A percentile compares a stretch with the other conserved stretches of the same genome.
phyloP scores from a whole-genome alignment of 192 early-diverging fungal genomes.

The Coemansia sp. region DNA sequence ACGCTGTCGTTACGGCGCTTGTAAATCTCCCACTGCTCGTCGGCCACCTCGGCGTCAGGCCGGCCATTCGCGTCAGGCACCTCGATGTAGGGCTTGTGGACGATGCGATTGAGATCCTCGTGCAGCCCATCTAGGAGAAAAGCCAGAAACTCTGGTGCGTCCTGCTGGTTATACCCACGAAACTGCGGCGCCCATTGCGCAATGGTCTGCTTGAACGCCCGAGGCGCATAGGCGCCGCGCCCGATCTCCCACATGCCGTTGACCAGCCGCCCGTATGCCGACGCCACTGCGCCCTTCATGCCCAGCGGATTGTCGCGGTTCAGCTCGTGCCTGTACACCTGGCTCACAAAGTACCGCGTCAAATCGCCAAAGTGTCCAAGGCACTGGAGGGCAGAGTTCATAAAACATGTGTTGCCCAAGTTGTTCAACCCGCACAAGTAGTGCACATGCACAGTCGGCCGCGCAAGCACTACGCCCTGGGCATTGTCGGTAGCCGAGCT shows the following conservation, averaged over 20 bases:
- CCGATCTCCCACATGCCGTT: conserved; percentile 62
- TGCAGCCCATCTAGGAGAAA: conserved; percentile 83
- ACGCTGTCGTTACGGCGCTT: conserved; percentile 74
- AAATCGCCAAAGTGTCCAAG: conserved; percentile 71
- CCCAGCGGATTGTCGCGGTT: conserved; percentile 72
- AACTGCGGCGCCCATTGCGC: conserved; percentile 53
- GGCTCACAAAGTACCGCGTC: conserved; percentile 60
- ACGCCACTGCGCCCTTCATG: conserved; percentile 69
- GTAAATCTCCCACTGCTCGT: conserved; percentile 71
- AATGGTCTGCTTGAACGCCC: conserved; percentile 70
- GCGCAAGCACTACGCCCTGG: not conserved
- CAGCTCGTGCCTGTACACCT: conserved; percentile 58
- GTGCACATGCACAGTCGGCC: conserved; percentile 9
- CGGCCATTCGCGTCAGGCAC: conserved; percentile 67
- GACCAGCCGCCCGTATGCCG: conserved; percentile 64
- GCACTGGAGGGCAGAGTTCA: conserved; percentile 92
- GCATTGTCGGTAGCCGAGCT: not conserved
- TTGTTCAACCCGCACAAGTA: conserved; percentile 72
- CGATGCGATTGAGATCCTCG: conserved; percentile 82
- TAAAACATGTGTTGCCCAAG: conserved; percentile 90
- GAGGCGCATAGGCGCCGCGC: conserved; percentile 61
- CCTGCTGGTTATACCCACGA: conserved; percentile 76
- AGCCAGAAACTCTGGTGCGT: conserved; percentile 80
- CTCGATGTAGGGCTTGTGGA: conserved; percentile 76
- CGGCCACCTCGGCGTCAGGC: conserved; percentile 66